Base-by-base conservation (phyloP, 805 yeast species). In the Barnettozyma wickerhamii region DNA sequence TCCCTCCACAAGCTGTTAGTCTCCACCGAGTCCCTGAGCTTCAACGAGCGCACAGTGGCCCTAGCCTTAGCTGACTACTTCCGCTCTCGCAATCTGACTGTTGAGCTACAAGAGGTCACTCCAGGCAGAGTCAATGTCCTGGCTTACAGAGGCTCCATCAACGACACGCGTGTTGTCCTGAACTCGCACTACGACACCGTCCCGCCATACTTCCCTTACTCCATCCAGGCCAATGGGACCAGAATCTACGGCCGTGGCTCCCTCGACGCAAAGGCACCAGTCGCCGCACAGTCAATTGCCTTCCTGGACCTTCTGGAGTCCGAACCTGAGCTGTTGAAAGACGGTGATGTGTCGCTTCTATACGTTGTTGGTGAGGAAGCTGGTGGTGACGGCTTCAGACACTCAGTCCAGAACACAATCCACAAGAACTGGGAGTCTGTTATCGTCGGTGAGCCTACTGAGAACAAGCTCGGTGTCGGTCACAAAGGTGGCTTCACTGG, bases 381-480 rank as follows among this genome's bases (percentile, higher is more conserved):
- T 12, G 71, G 69, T 21, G 87, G 85, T 17, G 60, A 58, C 17
- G 88, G 88, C 6, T 79, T 80, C 80, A 48, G 32, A 20, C 37
- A 38, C 18, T 42, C 54, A 10, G 79, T 74, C 7, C 58, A 65
- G 42, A 53, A 57, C 3, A 43, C 58, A 4, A 56, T 75, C 20
- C 64, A 68, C n/a, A 64, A 65, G 12, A 58, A 59, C 10, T 79
- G 84, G 83, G 71, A 74, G 10, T 45, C 73, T 2, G 84, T 72
- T 10, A 71, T 81, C 21, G 79, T 79, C 57, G 87, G 87, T 5
- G 88, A 81, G 53, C 87, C 88, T 3, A 81, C 87, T 0, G 85
- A 79, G 48, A 65, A 69, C 51, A 78, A 77, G 49, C 63, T 81
- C 15, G 84, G 83, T 6, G 73, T 71, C 5, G 88, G 86, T 13